phyloP scores from a whole-genome alignment of 257 asterid genomes.

The Asclepias syriaca region DNA sequence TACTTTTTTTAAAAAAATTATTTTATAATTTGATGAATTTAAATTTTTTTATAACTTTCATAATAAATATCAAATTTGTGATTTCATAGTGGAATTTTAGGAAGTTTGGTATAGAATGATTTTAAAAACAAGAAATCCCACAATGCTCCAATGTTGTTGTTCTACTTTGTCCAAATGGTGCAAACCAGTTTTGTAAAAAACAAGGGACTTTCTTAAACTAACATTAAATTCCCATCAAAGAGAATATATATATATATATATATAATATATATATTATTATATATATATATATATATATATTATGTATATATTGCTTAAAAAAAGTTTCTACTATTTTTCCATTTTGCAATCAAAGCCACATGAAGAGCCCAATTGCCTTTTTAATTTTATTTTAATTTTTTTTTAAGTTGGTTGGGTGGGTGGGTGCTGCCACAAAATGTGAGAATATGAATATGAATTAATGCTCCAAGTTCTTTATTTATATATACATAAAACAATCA shows the following conservation, averaged over 20 bases:
- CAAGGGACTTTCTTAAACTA: background rate
- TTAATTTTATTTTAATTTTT: background rate
- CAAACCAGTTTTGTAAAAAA: background rate
- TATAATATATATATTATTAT: background rate
- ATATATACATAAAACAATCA: no score
- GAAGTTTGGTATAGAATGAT: constrained; percentile 7
- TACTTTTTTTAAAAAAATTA: no score
- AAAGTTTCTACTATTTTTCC: constrained; percentile 6
- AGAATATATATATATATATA: background rate
- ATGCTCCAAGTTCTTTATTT: background rate
- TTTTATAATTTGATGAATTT: no score
- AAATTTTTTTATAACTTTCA: no score
- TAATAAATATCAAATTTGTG: no score
- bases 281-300: background rate
- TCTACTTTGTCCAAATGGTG: background rate
- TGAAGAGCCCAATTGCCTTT: background rate
- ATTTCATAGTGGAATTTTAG: no score
- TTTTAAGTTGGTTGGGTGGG: background rate
- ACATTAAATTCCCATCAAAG: constrained; percentile 16
- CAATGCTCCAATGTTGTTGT: background rate
- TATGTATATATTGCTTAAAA: background rate
- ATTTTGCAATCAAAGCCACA: background rate
- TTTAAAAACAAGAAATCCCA: background rate
- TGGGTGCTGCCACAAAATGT: background rate
- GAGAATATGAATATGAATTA: background rate